A percentile compares a stretch with the other conserved stretches of the same genome.
phyloP scores from a whole-genome alignment of 1,284 basidiomycete species.

The Apiotrichum brassicae region DNA sequence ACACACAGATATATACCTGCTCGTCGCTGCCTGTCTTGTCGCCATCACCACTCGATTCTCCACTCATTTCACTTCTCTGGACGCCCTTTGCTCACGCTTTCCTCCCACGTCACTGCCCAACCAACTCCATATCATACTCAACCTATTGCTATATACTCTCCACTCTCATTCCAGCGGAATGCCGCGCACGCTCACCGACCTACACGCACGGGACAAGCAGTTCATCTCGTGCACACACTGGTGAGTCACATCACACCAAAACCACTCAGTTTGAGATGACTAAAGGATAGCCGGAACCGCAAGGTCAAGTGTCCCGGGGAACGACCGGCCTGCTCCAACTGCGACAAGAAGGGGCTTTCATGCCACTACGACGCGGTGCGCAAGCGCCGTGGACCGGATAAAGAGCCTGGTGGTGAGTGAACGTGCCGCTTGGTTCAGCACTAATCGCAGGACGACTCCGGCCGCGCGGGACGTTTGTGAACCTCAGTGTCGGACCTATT shows the following conservation, averaged over 20 bases:
- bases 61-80: no score
- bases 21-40: no score
- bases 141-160: no score
- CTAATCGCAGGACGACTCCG: constrained; percentile 9
- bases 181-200: no score
- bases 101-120: no score
- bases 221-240: constrained; percentile 18
- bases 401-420: constrained; percentile 19
- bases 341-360: constrained; percentile 10
- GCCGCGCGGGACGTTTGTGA: constrained; percentile 4
- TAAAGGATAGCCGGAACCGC: background rate
- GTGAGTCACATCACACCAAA: background rate
- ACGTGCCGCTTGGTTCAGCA: background rate
- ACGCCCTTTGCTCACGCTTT: no score
- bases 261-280: background rate
- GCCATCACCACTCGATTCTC: no score
- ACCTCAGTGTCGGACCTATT: background rate
- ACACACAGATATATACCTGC: no score
- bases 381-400: constrained; percentile 22
- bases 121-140: no score
- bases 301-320: constrained; percentile 22
- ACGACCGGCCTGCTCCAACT: constrained; percentile 14
- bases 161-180: no score
- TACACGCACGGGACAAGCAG: no score
- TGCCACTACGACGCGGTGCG: constrained; percentile 17